A percentile compares a stretch with the other conserved stretches of the same genome.
These are phyloP conservation scores for Acanthamoeba sp. DNA, from an alignment of 208 protist species.

Conservation along the genomic window DNA sequence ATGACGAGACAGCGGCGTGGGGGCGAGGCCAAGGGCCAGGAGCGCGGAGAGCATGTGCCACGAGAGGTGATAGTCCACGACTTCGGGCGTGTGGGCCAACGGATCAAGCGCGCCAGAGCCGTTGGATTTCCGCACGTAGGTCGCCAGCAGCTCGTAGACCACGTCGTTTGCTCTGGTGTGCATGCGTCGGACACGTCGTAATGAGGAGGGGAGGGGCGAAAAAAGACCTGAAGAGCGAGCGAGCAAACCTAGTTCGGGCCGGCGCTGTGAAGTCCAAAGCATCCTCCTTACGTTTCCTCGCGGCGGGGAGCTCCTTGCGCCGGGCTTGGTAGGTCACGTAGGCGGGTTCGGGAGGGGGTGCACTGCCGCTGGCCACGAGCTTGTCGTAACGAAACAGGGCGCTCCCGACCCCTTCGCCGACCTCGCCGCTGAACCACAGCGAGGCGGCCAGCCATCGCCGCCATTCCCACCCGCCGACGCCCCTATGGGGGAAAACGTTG, in stretches of 20 bases:
- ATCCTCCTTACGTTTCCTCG: background rate
- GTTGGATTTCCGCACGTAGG: background rate
- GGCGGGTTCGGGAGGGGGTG: background rate
- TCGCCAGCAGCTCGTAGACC: background rate
- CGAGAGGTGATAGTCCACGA: background rate
- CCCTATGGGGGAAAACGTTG: background rate
- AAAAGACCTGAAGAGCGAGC: too few species aligned
- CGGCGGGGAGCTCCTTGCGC: slow-evolving; percentile 5
- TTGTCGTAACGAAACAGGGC: background rate
- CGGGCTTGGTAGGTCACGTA: background rate
- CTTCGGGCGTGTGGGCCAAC: background rate
- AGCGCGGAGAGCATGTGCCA: background rate
- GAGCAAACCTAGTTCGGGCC: background rate
- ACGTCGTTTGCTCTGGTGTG: background rate
- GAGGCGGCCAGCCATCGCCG: background rate
- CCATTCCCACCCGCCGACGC: background rate
- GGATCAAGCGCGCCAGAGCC: background rate
- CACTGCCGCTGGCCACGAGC: background rate
- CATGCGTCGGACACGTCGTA: background rate
- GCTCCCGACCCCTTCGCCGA: background rate
- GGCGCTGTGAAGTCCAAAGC: background rate
- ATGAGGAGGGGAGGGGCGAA: background rate
- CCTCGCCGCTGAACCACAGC: background rate
- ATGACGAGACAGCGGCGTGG: background rate
- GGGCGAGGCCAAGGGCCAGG: background rate